Conservation (phyloP, 2,329 filamentous ascomycete genomes). For the Colletotrichum spinosum region DNA sequence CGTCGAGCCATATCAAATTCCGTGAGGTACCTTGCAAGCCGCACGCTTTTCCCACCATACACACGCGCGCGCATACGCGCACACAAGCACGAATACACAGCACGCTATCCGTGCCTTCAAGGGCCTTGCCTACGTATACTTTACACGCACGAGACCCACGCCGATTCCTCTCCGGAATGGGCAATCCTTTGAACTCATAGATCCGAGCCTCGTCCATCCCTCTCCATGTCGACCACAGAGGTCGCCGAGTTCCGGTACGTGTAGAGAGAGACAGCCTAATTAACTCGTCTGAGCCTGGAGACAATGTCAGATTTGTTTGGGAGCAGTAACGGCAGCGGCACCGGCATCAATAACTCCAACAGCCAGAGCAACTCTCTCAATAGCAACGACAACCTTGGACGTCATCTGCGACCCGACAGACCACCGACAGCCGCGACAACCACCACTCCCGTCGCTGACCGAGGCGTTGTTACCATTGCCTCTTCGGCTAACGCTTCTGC, state of each 20-base stretch:
- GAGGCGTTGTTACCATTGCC: neutral
- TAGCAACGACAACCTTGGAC: conserved; percentile 33
- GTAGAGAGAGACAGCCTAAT: conserved; percentile 5
- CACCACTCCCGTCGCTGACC: neutral
- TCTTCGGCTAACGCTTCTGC: neutral
- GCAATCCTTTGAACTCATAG: conserved; percentile 32
- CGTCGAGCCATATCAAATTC: neutral
- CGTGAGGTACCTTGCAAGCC: conserved; percentile 4
- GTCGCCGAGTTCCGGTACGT: conserved; percentile 34
- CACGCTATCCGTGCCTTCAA: too few species aligned
- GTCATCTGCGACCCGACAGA: conserved; percentile 34
- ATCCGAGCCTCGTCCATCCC: conserved; percentile 26
- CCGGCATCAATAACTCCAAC: conserved; percentile 8
- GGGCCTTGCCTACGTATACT: too few species aligned
- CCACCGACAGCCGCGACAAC: conserved; percentile 33
- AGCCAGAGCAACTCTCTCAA: conserved; percentile 12
- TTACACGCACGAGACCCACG: conserved; percentile 21
- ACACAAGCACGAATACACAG: neutral
- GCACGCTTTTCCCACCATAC: conserved; percentile 1
- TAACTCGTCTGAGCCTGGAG: conserved; percentile 3
- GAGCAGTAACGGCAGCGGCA: conserved; percentile 18
- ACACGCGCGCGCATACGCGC: neutral
- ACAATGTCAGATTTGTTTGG: conserved; percentile 35
- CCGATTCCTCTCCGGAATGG: conserved; percentile 34
- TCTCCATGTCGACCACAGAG: conserved; percentile 26